Evolutionary conservation across 345 rosid species (phyloP).

Genomic region (Euclidium syriacum): DNA sequence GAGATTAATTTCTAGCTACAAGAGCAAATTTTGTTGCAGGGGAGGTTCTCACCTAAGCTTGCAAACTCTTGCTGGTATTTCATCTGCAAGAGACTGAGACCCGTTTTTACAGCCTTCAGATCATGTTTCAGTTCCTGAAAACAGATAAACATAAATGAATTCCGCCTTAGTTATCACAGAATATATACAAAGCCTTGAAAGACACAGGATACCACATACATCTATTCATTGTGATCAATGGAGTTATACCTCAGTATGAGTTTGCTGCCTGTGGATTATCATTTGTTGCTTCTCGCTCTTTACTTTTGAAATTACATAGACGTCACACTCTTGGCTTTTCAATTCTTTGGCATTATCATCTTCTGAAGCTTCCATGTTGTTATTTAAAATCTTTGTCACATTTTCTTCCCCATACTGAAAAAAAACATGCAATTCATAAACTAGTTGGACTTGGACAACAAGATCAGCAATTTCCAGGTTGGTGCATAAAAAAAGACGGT

Average conservation of each 20-base stretch:
- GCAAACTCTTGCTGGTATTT: constrained; percentile 58
- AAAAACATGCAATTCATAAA: constrained; percentile 5
- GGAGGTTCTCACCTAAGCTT: constrained; percentile 46
- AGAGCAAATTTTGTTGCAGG: background rate
- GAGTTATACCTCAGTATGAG: constrained; percentile 48
- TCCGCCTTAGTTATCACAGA: background rate
- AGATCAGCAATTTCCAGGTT: background rate
- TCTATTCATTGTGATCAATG: background rate
- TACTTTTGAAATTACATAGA: constrained; percentile 14
- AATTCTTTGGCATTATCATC: background rate
- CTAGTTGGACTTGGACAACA: background rate
- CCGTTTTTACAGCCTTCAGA: constrained; percentile 49
- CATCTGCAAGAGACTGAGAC: constrained; percentile 59
- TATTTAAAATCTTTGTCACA: constrained; percentile 14
- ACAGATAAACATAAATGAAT: background rate
- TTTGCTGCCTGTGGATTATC: constrained; percentile 57
- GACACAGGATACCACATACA: background rate
- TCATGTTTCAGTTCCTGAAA: constrained; percentile 65
- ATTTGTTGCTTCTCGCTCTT: constrained; percentile 42
- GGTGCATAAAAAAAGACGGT: background rate
- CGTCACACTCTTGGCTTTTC: background rate
- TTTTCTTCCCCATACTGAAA: constrained; percentile 35
- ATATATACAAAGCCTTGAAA: background rate
- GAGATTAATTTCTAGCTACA: background rate
- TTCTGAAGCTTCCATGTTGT: constrained; percentile 7